Base-by-base conservation (phyloP, 345 rosid species). In the Populus simonii region DNA sequence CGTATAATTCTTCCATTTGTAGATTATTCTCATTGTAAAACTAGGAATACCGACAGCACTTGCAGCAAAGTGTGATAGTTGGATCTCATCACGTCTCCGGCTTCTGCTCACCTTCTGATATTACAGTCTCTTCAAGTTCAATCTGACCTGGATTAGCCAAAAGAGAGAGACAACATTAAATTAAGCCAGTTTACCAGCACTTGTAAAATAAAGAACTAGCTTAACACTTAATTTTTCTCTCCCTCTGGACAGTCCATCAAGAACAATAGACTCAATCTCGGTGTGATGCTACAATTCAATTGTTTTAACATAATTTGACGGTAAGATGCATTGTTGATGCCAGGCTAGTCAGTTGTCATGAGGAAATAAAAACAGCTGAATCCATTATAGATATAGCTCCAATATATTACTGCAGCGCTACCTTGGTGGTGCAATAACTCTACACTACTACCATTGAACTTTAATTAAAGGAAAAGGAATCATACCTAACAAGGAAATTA, bases 401-500 rank as follows among this genome's bases (percentile, higher is more conserved):
- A 57, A 18, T 68, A 23, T 3, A 36, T 13, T 38, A 73, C 76
- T 3, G 47, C 51, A 47, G 0, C 66, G 22, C 38, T 35, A 72
- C 22, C 5, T 38, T 39, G 36, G 18, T 5, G 74, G 71, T 9
- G 63, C 15, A 17, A 25, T 25, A 29, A 31, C 20, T 66, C 10
- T 20, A 71, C 12, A n/a, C 31, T 13, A 10, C 15, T 61, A 71
- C 15, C 70, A 75, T 65, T 62, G 17, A 27, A 70, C 43, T 71
- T 68, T 9, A 23, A 57, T 59, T 41, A 61, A 47, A 59, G 36
- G 70, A 10, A 51, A 55, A 57, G 8, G 13, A 61, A 25, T 70
- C 83, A 25, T 92, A 95, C 98, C 97, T 88, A 93, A 84, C 86
- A 95, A 90, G 76, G 98, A 87, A 74, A 92, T 84, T 74, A 95